phyloP scores from a whole-genome alignment of 2,329 filamentous ascomycete genomes.

The Fusarium albidum region DNA sequence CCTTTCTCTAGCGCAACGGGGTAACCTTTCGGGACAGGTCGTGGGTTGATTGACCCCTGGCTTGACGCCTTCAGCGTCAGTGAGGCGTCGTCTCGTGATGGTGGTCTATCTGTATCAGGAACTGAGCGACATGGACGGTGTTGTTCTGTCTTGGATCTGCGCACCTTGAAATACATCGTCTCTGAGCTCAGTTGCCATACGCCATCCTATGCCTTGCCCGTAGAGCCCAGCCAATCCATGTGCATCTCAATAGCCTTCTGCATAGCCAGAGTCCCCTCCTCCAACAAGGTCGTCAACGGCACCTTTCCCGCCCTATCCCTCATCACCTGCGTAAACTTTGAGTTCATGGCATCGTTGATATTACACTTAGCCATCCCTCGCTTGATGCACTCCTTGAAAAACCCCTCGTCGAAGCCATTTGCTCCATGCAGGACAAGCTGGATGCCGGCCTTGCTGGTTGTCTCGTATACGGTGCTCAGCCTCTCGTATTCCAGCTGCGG shows the following conservation, averaged over 20 bases:
- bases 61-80: too few relatives aligned
- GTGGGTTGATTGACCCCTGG: too few relatives aligned
- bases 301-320: constrained; percentile 51
- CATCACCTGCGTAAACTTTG: constrained; percentile 53
- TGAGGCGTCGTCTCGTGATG: too few relatives aligned
- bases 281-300: constrained; percentile 55
- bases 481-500: constrained; percentile 23
- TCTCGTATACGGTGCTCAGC: constrained; percentile 45
- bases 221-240: constrained; percentile 53
- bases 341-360: constrained; percentile 60
- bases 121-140: too few relatives aligned
- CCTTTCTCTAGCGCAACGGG: too few relatives aligned
- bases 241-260: constrained; percentile 57
- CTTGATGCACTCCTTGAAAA: constrained; percentile 54
- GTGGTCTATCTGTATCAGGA: too few relatives aligned
- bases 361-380: constrained; percentile 57
- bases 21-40: too few relatives aligned
- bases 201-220: constrained; percentile 57
- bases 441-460: constrained; percentile 53
- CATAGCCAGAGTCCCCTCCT: constrained; percentile 55
- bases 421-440: constrained; percentile 57
- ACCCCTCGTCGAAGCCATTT: constrained; percentile 53
- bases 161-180: too few relatives aligned
- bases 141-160: too few relatives aligned
- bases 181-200: too few relatives aligned